These are phyloP conservation scores for Endotrypanum monterogeii DNA, from an alignment of 208 protist species.

Conservation along the genomic window DNA sequence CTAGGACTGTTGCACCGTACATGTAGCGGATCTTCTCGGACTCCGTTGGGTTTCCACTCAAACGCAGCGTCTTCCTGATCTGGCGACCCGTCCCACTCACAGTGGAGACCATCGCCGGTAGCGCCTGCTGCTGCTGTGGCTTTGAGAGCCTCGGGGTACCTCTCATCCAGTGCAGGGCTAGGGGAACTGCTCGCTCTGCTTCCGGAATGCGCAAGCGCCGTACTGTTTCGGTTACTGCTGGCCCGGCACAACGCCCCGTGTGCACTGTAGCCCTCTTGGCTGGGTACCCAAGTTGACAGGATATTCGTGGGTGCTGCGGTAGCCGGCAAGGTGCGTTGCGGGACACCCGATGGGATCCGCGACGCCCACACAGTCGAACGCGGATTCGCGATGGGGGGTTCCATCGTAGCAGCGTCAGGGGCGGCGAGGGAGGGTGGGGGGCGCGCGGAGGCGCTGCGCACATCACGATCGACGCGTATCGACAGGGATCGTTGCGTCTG, in stretches of 20 bases:
- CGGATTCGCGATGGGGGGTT: background rate
- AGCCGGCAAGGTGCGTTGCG: slow-evolving; percentile 5
- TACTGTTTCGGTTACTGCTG: background rate
- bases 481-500: slow-evolving; percentile 4
- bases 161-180: background rate
- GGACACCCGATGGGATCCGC: background rate
- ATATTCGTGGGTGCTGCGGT: slow-evolving; percentile 3
- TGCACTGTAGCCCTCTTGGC: slow-evolving; percentile 1
- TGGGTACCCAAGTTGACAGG: slow-evolving; percentile 1
- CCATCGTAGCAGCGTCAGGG: background rate
- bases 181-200: background rate
- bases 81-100: background rate
- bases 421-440: background rate
- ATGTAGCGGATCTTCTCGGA: slow-evolving; percentile 6
- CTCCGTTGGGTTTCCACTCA: background rate
- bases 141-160: background rate
- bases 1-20: slow-evolving; percentile 25
- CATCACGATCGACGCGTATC: slow-evolving; percentile 1
- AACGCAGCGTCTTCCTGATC: background rate
- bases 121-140: background rate
- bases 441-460: slow-evolving; percentile 6
- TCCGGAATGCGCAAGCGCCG: background rate
- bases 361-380: background rate
- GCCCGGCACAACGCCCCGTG: background rate
- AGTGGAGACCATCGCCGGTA: background rate